Evolutionary conservation across 129 eudicot species (phyloP).

Genomic region (Solidago caesia): DNA sequence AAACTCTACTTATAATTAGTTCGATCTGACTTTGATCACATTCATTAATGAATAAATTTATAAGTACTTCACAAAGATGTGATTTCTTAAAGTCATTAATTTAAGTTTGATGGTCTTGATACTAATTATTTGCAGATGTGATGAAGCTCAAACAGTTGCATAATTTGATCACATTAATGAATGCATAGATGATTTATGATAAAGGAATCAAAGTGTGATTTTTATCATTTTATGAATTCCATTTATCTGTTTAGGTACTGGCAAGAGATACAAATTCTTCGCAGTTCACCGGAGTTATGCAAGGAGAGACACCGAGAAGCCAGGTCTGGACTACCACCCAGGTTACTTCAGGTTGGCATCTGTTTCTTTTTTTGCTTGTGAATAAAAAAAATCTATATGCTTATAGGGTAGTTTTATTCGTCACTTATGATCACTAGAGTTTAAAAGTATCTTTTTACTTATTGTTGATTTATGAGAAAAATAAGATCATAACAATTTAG

Average conservation of each 20-base stretch:
- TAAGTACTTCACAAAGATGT: no score
- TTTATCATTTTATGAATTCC: no score
- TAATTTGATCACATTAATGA: no score
- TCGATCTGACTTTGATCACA: no score
- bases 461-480: neutral
- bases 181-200: no score
- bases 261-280: conserved; percentile 34
- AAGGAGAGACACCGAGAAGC: conserved; percentile 35
- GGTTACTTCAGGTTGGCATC: conserved; percentile 46
- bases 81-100: no score
- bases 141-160: no score
- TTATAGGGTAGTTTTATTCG: conserved; percentile 11
- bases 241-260: conserved; percentile 28
- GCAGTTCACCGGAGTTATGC: conserved; percentile 31
- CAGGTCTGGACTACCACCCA: conserved; percentile 41
- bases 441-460: neutral
- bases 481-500: neutral
- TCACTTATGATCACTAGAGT: neutral
- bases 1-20: no score
- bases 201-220: no score
- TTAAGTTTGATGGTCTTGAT: no score
- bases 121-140: no score
- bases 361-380: neutral
- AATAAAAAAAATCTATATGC: neutral
- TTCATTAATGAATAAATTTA: no score